Evolutionary conservation across 345 rosid species (phyloP), one percentile per base, ranked within the genome.

Genomic region (Pistacia integerrima): DNA sequence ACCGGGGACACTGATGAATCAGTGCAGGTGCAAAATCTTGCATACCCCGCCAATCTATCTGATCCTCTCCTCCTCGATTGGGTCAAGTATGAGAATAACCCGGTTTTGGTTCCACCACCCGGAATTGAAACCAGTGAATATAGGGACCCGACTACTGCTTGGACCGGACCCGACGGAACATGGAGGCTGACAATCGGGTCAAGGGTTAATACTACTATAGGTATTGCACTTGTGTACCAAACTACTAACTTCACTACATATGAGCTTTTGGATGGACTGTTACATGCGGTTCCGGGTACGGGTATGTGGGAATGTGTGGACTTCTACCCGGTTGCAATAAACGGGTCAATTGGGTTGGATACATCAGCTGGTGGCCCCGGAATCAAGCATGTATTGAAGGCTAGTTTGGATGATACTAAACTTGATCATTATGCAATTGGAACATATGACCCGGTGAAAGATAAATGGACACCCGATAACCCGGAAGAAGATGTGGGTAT

Each of bases 291-390:
- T 33, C 87, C 88, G 38, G 89, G 91, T 17, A 96, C 98, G 10
- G 98, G 99, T n/a, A 92, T 92, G 99, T 96, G 99, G 99, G 99
- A 96, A 85, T 96, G 97, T 36, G 90, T 96, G 60, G 98, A 93
- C 80, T 90, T 96, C 75, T 96, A 91, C 77, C 99, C 99, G 3
- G 91, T 96, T 22, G 83, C 94, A 0, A 75, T 76, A 70, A 88
- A 83, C 77, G 82, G 85, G 30, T 78, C 84, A 17, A 54, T 56
- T 0, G 99, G 94, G 18, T 79, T 93, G 70, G 97, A 96, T 61
- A 87, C 97, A 1, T 91, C 99, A 0, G 90, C 67, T 3, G 63
- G 33, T 8, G 99, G 97, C 59, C 87, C 91, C 0, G 92, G 86
- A 52, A 83, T 85, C 41, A 96, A 92, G 83, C 94, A 96, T 12